Evolutionary conservation across 768 basidiomycete genomes (phyloP).

Genomic region (Amanita fuliginea): DNA sequence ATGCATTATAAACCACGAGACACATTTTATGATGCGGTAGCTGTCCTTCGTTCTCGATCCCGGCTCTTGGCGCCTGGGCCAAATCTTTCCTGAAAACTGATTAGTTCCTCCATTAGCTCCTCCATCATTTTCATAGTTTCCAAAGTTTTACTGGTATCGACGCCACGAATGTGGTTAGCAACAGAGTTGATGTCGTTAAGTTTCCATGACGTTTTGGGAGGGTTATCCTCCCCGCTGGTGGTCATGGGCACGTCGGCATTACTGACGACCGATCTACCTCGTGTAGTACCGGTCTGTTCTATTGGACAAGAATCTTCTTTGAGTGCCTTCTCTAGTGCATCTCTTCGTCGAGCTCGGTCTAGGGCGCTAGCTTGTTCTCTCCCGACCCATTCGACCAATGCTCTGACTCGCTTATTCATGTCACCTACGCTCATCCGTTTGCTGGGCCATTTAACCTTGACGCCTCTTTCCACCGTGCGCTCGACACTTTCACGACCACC

Average conservation of each 20-base stretch:
- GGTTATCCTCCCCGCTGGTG: constrained; percentile 13
- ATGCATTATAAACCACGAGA: constrained; percentile 4
- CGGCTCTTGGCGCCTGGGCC: constrained; percentile 42
- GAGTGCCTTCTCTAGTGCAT: constrained; percentile 52
- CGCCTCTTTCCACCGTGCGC: constrained; percentile 59
- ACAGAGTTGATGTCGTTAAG: constrained; percentile 8
- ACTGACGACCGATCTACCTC: constrained; percentile 5
- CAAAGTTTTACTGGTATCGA: constrained; percentile 7
- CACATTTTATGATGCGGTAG: constrained; percentile 16
- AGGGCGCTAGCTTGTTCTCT: constrained; percentile 70
- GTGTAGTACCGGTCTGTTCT: constrained; percentile 5
- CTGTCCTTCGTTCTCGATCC: constrained; percentile 39
- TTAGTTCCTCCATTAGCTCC: constrained; percentile 82
- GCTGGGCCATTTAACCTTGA: constrained; percentile 87
- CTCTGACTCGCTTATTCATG: constrained; percentile 91
- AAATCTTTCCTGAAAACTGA: constrained; percentile 81
- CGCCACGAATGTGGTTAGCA: constrained; percentile 15
- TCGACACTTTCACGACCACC: constrained; percentile 44
- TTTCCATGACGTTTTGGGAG: constrained; percentile 6
- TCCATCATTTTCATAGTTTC: constrained; percentile 79
- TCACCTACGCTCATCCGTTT: constrained; percentile 95
- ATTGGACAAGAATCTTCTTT: constrained; percentile 17
- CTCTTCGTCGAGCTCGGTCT: constrained; percentile 58
- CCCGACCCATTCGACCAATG: constrained; percentile 90
- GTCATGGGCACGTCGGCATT: constrained; percentile 21